Percentiles rank a stretch among this genome's conserved stretches.
phyloP scores from a whole-genome alignment of 345 rosid genomes.

The Abelmoschus esculentus region DNA sequence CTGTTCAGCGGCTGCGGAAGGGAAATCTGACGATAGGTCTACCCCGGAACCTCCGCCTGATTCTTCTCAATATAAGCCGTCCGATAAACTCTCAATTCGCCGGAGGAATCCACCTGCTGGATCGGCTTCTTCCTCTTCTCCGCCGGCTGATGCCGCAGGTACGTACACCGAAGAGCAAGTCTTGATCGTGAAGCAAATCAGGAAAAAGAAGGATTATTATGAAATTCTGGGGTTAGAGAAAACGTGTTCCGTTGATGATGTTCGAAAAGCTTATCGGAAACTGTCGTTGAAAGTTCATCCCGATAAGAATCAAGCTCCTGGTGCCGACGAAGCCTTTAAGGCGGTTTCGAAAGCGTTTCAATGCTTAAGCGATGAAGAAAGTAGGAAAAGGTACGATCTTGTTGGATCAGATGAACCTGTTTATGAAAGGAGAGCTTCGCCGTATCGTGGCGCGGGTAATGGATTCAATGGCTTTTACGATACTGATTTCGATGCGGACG shows the following conservation, averaged over 20 bases:
- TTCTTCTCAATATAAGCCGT: conserved; percentile 17
- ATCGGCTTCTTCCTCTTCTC: conserved; percentile 27
- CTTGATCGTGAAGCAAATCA: conserved; percentile 63
- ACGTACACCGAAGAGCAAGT: conserved; percentile 71
- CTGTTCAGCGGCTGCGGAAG: conserved; percentile 30
- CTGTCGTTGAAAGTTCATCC: conserved; percentile 92
- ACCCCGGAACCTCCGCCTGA: conserved; percentile 11
- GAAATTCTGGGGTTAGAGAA: conserved; percentile 74
- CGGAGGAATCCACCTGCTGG: conserved; percentile 37
- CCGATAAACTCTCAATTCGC: conserved; percentile 52
- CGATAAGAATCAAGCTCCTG: conserved; percentile 87
- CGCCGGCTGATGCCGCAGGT: neutral
- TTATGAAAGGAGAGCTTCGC: conserved; percentile 39
- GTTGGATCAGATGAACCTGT: conserved; percentile 79
- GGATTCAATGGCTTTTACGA: conserved; percentile 65
- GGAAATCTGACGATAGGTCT: conserved; percentile 18
- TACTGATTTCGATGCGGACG: conserved; percentile 80
- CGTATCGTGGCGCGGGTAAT: conserved; percentile 25
- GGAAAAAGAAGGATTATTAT: conserved; percentile 76
- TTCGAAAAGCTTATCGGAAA: conserved; percentile 79
- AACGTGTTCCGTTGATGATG: conserved; percentile 67
- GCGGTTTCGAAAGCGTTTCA: conserved; percentile 88
- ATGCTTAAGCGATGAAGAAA: conserved; percentile 74
- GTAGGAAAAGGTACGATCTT: conserved; percentile 58
- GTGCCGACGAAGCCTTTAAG: conserved; percentile 91